phyloP scores from a whole-genome alignment of 2,329 filamentous ascomycete genomes.

The Alternaria arborescens region DNA sequence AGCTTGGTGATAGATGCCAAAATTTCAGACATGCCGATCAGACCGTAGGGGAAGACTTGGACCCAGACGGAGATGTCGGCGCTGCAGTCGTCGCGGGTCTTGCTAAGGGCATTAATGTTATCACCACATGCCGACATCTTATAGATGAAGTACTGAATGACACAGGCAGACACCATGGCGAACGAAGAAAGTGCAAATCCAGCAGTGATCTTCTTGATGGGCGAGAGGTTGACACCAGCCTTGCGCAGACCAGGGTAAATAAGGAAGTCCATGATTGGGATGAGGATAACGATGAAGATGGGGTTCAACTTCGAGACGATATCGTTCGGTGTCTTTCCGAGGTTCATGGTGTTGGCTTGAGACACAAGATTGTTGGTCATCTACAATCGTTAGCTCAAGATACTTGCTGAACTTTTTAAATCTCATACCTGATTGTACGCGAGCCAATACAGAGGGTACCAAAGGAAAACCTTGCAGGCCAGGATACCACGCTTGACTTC shows the following conservation, averaged over 20 bases:
- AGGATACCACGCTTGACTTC: constrained; percentile 71
- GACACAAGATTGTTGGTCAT: constrained; percentile 73
- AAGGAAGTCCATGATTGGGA: constrained; percentile 66
- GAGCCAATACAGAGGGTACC: constrained; percentile 62
- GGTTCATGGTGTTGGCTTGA: constrained; percentile 72
- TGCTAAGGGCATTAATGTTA: constrained; percentile 39
- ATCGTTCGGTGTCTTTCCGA: constrained; percentile 78
- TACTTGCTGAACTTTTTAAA: not conserved
- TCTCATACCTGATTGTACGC: constrained; percentile 7
- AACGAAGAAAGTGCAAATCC: constrained; percentile 73
- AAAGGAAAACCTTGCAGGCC: constrained; percentile 59
- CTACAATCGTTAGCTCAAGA: constrained; percentile 55
- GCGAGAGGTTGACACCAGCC: constrained; percentile 71
- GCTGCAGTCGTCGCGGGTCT: constrained; percentile 54
- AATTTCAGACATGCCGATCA: constrained; percentile 68
- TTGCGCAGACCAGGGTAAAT: constrained; percentile 76
- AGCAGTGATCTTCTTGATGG: constrained; percentile 77
- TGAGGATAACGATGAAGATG: constrained; percentile 75
- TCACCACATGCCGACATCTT: constrained; percentile 39
- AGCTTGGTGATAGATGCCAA: constrained; percentile 74
- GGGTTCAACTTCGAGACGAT: constrained; percentile 80
- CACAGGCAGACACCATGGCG: constrained; percentile 67
- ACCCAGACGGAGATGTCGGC: constrained; percentile 63
- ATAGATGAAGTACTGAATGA: constrained; percentile 65
- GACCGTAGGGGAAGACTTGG: constrained; percentile 62